A percentile compares a stretch with the other conserved stretches of the same genome.
Evolutionary conservation across 176 grass and related monocot species (phyloP).

Genomic region (Triticum turgidum): DNA sequence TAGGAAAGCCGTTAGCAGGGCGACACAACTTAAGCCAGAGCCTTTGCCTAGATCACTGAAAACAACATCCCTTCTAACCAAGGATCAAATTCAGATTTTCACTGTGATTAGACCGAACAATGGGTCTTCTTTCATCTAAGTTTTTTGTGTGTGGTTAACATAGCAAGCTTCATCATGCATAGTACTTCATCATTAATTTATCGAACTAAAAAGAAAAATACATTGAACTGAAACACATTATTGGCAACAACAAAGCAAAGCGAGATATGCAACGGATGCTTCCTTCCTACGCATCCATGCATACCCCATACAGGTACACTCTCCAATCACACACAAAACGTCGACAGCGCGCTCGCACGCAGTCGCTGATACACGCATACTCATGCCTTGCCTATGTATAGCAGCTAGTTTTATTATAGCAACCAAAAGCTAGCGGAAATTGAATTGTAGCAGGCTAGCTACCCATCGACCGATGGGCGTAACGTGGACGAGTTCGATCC

Average conservation of each 20-base stretch:
- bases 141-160: not conserved
- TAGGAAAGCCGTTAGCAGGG: not conserved
- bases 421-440: not conserved
- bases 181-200: not conserved
- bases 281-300: constrained; percentile 23
- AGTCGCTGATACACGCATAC: not conserved
- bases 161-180: not conserved
- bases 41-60: too few relatives aligned
- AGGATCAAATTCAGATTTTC: too few relatives aligned
- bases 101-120: not conserved
- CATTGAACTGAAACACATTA: not conserved
- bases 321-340: not conserved
- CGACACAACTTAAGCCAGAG: too few relatives aligned
- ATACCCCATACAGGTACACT: not conserved
- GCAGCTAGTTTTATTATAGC: not conserved
- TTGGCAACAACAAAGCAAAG: not conserved
- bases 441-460: not conserved
- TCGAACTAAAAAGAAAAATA: not conserved
- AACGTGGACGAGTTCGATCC: not conserved
- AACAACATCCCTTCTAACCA: too few relatives aligned
- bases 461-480: not conserved
- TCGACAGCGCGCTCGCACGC: not conserved
- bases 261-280: constrained; percentile 11
- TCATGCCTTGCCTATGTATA: not conserved
- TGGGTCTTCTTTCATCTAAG: not conserved